Base-by-base conservation (phyloP, 768 basidiomycete species). In the Tricholoma matsutake region DNA sequence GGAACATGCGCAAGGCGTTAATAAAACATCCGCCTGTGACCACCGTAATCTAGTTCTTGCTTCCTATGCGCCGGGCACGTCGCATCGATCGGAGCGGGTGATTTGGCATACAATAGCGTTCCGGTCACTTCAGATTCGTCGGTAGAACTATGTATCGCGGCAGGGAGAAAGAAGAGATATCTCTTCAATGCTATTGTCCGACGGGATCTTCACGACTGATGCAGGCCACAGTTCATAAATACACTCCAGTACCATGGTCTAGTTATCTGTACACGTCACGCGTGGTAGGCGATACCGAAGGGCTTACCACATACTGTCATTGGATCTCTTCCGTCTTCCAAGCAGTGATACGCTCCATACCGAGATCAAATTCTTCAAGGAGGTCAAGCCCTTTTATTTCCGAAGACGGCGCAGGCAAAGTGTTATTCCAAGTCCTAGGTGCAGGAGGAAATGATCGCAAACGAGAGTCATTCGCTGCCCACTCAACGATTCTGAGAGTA, bases 401-500 rank as follows among this genome's bases (percentile, higher is more conserved):
- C 22, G 28, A 9, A 47, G 35, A 37, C 29, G 11, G 20, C 18
- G 10, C 3, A 49, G 47, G 47, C 13, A 14, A 25, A 11, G 20
- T 3, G 41, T 18, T 43, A 7, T 18, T 16, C 47, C 13, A 3
- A 22, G 4, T 16, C 47, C 1, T 4, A 28, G 25, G 18, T 22
- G 25, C 28, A 32, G 47, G 32, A 32, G 13, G 7, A 28, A 72
- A 74, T 20, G 68, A 53, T n/a, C 66, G 69, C 37, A 78, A 68
- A 16, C 59, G 54, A 5, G 71, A 67, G 54, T 78, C 70, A 10
- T 57, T 43, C 34, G 60, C 61, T 9, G 74, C 69, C 77, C 77
- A 79, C 58, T 69, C 64, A 16, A 64, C n/a, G 54, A 79, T 75
- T 58, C 78, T 78, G 56, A 10, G 10, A 53, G 22, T 1, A 29